Conservation (phyloP, 306 rosid species). For the Acacia melanoxylon region DNA sequence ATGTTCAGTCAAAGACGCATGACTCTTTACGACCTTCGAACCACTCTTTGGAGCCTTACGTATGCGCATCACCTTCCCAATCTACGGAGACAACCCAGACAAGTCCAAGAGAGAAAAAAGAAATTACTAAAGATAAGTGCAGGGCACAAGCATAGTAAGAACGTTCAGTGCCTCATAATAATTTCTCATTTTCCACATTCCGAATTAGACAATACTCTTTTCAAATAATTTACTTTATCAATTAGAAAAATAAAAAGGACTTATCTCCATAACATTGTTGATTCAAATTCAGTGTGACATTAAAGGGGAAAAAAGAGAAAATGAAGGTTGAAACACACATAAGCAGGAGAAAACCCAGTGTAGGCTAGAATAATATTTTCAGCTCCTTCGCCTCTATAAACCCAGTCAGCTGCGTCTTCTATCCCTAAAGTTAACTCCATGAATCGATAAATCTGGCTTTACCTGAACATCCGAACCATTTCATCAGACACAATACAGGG, state of each 20-base stretch:
- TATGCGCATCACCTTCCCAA: conserved; percentile 84
- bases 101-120: background rate
- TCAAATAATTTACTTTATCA: background rate
- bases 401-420: conserved; percentile 69
- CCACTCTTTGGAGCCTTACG: conserved; percentile 62
- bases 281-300: background rate
- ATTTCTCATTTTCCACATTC: background rate
- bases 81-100: conserved; percentile 35
- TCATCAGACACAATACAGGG: conserved; percentile 18
- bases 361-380: conserved; percentile 84
- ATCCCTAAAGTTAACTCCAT: conserved; percentile 57
- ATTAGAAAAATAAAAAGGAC: background rate
- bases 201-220: background rate
- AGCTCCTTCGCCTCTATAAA: conserved; percentile 96
- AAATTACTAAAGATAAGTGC: background rate
- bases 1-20: conserved; percentile 50
- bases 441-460: background rate
- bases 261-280: background rate
- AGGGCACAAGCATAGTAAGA: background rate
- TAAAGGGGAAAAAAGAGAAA: background rate
- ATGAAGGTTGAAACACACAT: conserved; percentile 44
- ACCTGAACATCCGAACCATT: conserved; percentile 39
- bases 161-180: no score
- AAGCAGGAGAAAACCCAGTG: conserved; percentile 62
- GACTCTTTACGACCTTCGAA: conserved; percentile 28